Base-by-base conservation (phyloP, 371 early-diverging fungal genomes). In the Rhizopus delemar region DNA sequence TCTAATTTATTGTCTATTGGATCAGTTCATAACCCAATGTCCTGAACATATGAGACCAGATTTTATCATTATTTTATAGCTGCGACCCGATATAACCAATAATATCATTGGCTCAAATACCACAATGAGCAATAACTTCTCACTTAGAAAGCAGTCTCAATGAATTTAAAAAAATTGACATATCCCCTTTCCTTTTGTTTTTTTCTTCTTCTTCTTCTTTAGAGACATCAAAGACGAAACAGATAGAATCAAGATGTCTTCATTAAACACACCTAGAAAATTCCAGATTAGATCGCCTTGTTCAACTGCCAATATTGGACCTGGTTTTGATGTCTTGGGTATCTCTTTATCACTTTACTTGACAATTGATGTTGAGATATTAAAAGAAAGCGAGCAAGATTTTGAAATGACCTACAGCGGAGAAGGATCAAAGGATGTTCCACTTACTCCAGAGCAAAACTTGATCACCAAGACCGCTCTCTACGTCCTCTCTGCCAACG, bases 221-320 rank as follows among this genome's bases (percentile, higher is more conserved):
- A 55, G 9, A 46, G 9, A 45, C 33, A 46, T n/a, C 11, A 43
- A 28, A 49, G 39, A 31, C 13, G 48, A 31, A 46, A 41, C 31
- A 35, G 13, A 41, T 32, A 51, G 5, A 59, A 36, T 1, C 6
- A 36, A 36, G 11, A 43, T 43, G 43, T 43, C 43, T 43, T 36
- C 8, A 8, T 43, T 71, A 56, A 62, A 76, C 34, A 56, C 69
- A 51, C 73, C 75, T 55, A 74, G 79, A 56, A 77, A 77, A 56
- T 85, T 90, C 70, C 83, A 71, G 51, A 91, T 96, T 71, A 65
- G 77, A 36, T 94, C 97, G 39, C 98, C 99, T 1, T 91, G 92
- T 41, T 94, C 97, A 7, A 88, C 97, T 9, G 92, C 99, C 61
- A 98, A 98, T 75, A 86, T 98, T 57, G 99, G 99, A 8, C 97